These are phyloP conservation scores for Panicum virgatum DNA, from an alignment of 202 grass and related monocot genomes.

Conservation along the genomic window DNA sequence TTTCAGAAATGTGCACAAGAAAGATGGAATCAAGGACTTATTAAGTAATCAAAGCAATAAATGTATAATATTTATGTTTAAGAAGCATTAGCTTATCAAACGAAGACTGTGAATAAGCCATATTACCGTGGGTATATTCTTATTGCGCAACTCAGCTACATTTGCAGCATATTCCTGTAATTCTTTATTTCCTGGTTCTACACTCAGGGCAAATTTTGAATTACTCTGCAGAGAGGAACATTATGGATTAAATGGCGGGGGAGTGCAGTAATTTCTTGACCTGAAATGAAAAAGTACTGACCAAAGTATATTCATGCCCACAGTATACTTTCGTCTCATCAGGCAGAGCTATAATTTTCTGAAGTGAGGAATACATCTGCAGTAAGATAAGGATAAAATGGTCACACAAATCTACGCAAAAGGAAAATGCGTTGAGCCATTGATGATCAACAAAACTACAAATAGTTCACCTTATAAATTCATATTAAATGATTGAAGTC, in stretches of 20 bases:
- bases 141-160: slow-evolving; percentile 65
- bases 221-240: slow-evolving; percentile 69
- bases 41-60: slow-evolving; percentile 24
- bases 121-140: slow-evolving; percentile 89
- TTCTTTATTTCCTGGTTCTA: slow-evolving; percentile 90
- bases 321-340: slow-evolving; percentile 89
- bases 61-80: slow-evolving; percentile 20
- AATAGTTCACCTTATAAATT: neutral
- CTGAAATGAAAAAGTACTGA: slow-evolving; percentile 37
- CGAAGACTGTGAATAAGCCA: neutral
- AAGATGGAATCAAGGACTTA: slow-evolving; percentile 3
- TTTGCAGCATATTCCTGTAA: slow-evolving; percentile 80
- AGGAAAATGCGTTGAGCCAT: slow-evolving; percentile 23
- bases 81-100: slow-evolving; percentile 11
- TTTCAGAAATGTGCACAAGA: neutral
- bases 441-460: slow-evolving; percentile 5
- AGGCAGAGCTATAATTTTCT: slow-evolving; percentile 78
- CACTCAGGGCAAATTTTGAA: slow-evolving; percentile 85
- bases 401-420: neutral
- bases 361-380: slow-evolving; percentile 92
- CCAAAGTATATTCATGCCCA: slow-evolving; percentile 97
- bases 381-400: slow-evolving; percentile 36
- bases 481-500: slow-evolving; percentile 9
- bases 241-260: slow-evolving; percentile 37
- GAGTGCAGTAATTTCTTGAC: neutral